These are phyloP conservation scores for Annona cherimola DNA, from an alignment of 164 flowering plant genomes.

Conservation along the genomic window DNA sequence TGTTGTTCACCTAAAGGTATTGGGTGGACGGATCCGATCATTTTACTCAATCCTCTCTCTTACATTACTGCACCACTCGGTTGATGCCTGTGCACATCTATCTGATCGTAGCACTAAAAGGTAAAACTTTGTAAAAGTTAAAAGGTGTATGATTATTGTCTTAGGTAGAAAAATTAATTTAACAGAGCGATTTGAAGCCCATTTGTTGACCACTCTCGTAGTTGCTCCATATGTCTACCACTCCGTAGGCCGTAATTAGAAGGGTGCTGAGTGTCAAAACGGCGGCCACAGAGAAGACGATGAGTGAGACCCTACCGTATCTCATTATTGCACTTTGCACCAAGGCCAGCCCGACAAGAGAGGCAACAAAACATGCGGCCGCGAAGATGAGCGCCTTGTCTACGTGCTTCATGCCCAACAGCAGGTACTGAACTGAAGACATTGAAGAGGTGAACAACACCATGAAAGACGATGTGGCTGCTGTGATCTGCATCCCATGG, in stretches of 20 bases:
- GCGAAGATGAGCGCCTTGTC: conserved; percentile 33
- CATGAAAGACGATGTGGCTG: conserved; percentile 72
- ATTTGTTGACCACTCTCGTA: conserved; percentile 41
- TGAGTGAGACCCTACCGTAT: conserved; percentile 54
- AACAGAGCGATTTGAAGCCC: conserved; percentile 66
- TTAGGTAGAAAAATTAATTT: not conserved
- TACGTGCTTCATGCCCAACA: conserved; percentile 49
- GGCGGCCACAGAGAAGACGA: conserved; percentile 54
- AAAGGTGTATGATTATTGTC: no score
- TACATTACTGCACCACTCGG: no score
- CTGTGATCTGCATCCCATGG: conserved; percentile 42
- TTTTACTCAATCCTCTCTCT: no score
- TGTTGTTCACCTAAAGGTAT: no score
- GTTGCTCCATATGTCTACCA: conserved; percentile 42
- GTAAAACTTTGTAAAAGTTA: no score
- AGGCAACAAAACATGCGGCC: conserved; percentile 39
- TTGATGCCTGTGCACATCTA: no score
- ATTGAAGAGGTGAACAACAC: conserved; percentile 67
- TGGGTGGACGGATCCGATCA: no score
- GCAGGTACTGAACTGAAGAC: conserved; percentile 59
- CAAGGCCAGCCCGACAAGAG: conserved; percentile 43
- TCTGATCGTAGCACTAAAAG: no score
- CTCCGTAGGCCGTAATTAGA: conserved; percentile 52
- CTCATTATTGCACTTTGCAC: conserved; percentile 40
- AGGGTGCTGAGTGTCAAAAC: conserved; percentile 64